Evolutionary conservation across 495 filamentous ascomycete species (phyloP).

Genomic region (Lindgomyces ingoldianus): DNA sequence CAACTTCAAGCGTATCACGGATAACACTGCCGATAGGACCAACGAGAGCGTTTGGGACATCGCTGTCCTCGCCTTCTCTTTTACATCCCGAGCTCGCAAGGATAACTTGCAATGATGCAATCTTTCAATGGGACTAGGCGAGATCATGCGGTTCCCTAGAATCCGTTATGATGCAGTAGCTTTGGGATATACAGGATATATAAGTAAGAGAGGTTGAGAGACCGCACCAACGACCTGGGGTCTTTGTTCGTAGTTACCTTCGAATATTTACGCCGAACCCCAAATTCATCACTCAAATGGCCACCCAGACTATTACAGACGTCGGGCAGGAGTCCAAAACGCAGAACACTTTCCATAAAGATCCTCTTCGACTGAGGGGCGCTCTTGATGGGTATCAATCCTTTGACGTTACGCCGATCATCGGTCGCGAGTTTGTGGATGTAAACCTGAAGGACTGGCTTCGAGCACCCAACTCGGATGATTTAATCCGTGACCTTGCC

Average conservation of each 20-base stretch:
- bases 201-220: too few relatives aligned
- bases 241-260: too few relatives aligned
- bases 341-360: neutral
- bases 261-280: neutral
- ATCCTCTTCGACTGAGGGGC: constrained; percentile 55
- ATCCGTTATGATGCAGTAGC: too few relatives aligned
- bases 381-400: constrained; percentile 59
- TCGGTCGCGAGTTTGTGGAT: constrained; percentile 65
- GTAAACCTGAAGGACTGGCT: constrained; percentile 63
- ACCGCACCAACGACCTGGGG: too few relatives aligned
- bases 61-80: neutral
- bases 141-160: neutral
- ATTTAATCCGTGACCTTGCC: constrained; percentile 65
- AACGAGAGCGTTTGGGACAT: neutral
- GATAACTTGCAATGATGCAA: too few relatives aligned
- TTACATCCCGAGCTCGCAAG: too few relatives aligned
- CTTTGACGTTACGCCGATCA: constrained; percentile 67
- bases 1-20: neutral
- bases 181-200: too few relatives aligned
- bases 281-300: neutral
- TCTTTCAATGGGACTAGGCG: neutral
- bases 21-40: neutral
- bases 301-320: constrained; percentile 16
- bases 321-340: neutral
- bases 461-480: constrained; percentile 63